Evolutionary conservation across 1,139 yeast species (phyloP).

Genomic region (Geotrichum restrictum): DNA sequence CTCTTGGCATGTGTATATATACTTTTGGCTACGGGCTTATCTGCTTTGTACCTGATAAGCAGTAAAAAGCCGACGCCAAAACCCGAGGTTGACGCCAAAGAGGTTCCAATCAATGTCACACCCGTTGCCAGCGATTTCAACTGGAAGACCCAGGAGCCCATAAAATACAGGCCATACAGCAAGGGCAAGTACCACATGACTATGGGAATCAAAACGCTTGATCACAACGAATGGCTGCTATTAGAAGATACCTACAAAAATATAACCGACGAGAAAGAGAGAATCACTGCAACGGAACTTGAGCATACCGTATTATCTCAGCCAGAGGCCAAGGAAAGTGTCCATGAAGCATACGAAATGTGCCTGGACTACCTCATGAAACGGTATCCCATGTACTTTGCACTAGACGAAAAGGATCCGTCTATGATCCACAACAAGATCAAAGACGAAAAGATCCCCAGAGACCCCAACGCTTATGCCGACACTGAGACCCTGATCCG

Average conservation of each 20-base stretch:
- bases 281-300: conserved; percentile 44
- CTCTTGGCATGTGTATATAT: not conserved
- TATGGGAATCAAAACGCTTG: conserved; percentile 59
- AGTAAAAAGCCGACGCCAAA: not conserved
- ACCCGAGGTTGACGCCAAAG: too few relatives aligned
- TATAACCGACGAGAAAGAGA: conserved; percentile 45
- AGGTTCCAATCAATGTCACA: not conserved
- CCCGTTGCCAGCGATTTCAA: conserved; percentile 27
- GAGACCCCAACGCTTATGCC: conserved; percentile 24
- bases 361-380: conserved; percentile 48
- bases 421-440: conserved; percentile 43
- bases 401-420: conserved; percentile 32
- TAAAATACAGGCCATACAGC: conserved; percentile 58
- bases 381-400: conserved; percentile 61
- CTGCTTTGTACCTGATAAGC: conserved; percentile 1
- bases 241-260: conserved; percentile 60
- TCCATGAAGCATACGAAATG: conserved; percentile 54
- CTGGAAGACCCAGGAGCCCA: conserved; percentile 51
- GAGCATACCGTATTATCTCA: conserved; percentile 41
- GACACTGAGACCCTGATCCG: conserved; percentile 37
- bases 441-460: conserved; percentile 43
- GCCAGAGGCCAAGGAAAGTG: conserved; percentile 48
- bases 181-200: conserved; percentile 60
- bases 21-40: not conserved
- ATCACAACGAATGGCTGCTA: conserved; percentile 59